Conservation (phyloP, 2,329 filamentous ascomycete species). For the Aspergillus costaricaensis region DNA sequence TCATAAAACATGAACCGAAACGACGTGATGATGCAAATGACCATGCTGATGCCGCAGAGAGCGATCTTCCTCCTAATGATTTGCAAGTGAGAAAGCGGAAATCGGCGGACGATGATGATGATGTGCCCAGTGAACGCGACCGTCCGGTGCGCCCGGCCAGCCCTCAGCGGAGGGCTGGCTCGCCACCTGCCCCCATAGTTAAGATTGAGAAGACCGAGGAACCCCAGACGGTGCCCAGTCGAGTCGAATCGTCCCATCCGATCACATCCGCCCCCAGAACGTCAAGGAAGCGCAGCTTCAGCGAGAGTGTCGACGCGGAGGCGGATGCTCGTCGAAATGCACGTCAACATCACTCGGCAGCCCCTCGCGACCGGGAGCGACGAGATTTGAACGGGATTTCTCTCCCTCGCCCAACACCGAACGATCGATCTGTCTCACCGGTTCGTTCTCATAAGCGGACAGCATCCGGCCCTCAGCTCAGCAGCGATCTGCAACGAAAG, state of each 20-base stretch:
- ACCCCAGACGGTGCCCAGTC: conserved; percentile 25
- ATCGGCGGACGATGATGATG: conserved; percentile 26
- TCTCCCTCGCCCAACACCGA: conserved; percentile 32
- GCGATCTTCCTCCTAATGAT: conserved; percentile 26
- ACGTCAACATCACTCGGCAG: conserved; percentile 21
- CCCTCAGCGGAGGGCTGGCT: conserved; percentile 28
- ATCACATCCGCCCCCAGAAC: conserved; percentile 18
- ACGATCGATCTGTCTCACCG: conserved; percentile 41
- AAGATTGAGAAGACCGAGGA: conserved; percentile 43
- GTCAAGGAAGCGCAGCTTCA: conserved; percentile 41
- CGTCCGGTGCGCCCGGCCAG: conserved; percentile 27
- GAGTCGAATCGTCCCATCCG: conserved; percentile 19
- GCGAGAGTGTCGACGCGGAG: conserved; percentile 37
- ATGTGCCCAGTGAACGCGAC: conserved; percentile 26
- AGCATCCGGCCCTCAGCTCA: conserved; percentile 36
- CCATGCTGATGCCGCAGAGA: conserved; percentile 20
- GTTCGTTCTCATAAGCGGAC: conserved; percentile 40
- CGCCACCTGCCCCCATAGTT: conserved; percentile 32
- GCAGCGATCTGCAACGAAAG: conserved; percentile 27
- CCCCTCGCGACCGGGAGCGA: conserved; percentile 26
- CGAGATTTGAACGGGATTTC: conserved; percentile 31
- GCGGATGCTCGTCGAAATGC: conserved; percentile 28
- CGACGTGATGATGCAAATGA: conserved; percentile 31
- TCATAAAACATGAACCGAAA: conserved; percentile 41
- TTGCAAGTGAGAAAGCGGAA: conserved; percentile 34